Evolutionary conservation across 2,329 filamentous ascomycete genomes (phyloP).

Genomic region (Cadophora gregata): DNA sequence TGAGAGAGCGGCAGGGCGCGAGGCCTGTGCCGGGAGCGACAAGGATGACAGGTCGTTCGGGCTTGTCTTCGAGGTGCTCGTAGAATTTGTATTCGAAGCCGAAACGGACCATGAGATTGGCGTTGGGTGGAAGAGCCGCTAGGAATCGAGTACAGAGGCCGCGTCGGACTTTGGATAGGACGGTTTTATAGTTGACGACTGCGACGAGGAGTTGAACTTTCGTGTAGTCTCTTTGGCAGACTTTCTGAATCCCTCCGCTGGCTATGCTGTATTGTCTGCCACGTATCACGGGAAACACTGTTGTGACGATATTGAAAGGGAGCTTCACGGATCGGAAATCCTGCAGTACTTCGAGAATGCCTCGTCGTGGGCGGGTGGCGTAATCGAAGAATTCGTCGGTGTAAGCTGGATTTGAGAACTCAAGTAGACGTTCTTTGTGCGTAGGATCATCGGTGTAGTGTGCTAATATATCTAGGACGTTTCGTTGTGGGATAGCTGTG

Average conservation of each 20-base stretch:
- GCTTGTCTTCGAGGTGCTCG: conserved; percentile 49
- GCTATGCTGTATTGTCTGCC: conserved; percentile 94
- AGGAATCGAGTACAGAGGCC: conserved; percentile 93
- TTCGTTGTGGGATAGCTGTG: conserved; percentile 84
- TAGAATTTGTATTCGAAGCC: conserved; percentile 51
- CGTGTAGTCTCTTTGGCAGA: conserved; percentile 43
- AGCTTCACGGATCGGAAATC: conserved; percentile 88
- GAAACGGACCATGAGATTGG: conserved; percentile 64
- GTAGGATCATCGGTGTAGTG: conserved; percentile 74
- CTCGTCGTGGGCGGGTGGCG: conserved; percentile 85
- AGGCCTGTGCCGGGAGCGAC: conserved; percentile 87
- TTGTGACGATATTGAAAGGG: conserved; percentile 73
- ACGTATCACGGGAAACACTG: conserved; percentile 81
- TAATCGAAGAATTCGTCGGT: conserved; percentile 97
- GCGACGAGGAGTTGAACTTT: conserved; percentile 78
- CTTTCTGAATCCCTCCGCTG: conserved; percentile 61
- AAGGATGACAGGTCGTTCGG: conserved; percentile 65
- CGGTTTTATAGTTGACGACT: conserved; percentile 88
- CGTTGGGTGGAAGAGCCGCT: conserved; percentile 61
- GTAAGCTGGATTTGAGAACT: conserved; percentile 80
- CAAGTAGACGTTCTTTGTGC: conserved; percentile 81
- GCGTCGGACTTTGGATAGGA: conserved; percentile 81
- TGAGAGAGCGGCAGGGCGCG: conserved; percentile 80
- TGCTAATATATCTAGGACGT: conserved; percentile 80
- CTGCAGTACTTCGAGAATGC: conserved; percentile 88